Percentiles rank a stretch among this genome's conserved stretches.
These are phyloP conservation scores for Cercospora nicotianae DNA, from an alignment of 2,329 filamentous ascomycete genomes.

Conservation along the genomic window DNA sequence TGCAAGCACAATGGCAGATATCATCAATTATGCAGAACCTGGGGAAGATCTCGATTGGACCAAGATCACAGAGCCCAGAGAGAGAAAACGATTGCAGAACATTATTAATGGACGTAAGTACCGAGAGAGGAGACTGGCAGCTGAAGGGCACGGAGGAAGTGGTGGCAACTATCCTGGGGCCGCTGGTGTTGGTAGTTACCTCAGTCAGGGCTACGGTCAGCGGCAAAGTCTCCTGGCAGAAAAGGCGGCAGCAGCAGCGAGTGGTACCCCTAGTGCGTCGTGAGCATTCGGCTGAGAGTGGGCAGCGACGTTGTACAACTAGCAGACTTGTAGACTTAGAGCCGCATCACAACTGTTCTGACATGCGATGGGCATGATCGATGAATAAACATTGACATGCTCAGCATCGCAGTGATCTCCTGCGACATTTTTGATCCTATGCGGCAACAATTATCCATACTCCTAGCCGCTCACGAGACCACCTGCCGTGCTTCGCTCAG, in stretches of 20 bases:
- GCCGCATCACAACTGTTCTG: not conserved
- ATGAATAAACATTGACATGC: not conserved
- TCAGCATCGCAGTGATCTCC: not conserved
- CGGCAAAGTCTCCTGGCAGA: conserved; percentile 12
- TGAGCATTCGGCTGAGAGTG: not conserved
- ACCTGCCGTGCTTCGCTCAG: conserved; percentile 3
- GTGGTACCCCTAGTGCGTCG: conserved; percentile 1
- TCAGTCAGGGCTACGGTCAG: conserved; percentile 32
- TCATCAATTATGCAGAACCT: conserved; percentile 42
- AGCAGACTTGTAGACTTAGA: not conserved
- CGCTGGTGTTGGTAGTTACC: conserved; percentile 34
- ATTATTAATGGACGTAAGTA: conserved; percentile 45
- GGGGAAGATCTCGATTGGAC: conserved; percentile 44
- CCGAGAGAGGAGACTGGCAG: conserved; percentile 39
- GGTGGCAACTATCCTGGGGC: conserved; percentile 41
- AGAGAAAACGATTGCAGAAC: conserved; percentile 42
- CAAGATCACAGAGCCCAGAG: conserved; percentile 40
- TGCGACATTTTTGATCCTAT: not conserved
- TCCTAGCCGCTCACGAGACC: conserved; percentile 10
- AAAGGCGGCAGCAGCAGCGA: conserved; percentile 6
- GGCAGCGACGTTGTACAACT: not conserved
- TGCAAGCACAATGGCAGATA: conserved; percentile 38
- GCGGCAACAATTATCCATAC: not conserved
- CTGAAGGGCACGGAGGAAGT: conserved; percentile 38
- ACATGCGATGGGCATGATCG: not conserved